Evolutionary conservation across 306 rosid species (phyloP).

Genomic region (Corylus heterophylla): DNA sequence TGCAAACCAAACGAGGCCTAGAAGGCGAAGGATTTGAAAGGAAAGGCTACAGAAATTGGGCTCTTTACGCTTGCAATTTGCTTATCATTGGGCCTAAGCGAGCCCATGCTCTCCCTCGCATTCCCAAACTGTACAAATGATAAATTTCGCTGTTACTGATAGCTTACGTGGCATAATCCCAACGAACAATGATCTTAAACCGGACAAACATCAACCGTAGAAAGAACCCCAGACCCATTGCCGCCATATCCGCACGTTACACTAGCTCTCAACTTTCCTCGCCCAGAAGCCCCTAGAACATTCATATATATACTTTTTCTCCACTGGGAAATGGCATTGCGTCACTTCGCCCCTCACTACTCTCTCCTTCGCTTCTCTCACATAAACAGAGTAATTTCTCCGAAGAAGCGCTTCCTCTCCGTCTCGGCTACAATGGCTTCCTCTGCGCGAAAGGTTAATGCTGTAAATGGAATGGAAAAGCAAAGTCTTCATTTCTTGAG

Average conservation of each 20-base stretch:
- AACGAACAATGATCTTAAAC: background rate
- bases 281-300: background rate
- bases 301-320: background rate
- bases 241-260: constrained; percentile 7
- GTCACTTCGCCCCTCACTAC: constrained; percentile 26
- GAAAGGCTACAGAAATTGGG: too few relatives aligned
- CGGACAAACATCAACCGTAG: constrained; percentile 1
- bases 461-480: background rate
- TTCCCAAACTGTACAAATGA: too few relatives aligned
- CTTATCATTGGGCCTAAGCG: too few relatives aligned
- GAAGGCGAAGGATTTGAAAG: too few relatives aligned
- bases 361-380: constrained; percentile 22
- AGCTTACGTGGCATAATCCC: constrained; percentile 2
- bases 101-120: too few relatives aligned
- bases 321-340: constrained; percentile 38
- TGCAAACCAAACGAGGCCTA: too few relatives aligned
- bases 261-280: background rate
- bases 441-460: constrained; percentile 12
- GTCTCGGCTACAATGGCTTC: constrained; percentile 49
- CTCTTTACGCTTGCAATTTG: too few relatives aligned
- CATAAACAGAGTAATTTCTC: constrained; percentile 3
- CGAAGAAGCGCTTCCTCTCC: constrained; percentile 30
- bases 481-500: constrained; percentile 12
- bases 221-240: background rate
- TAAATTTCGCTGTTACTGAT: background rate